Percentiles rank a stretch among this genome's conserved stretches.
Evolutionary conservation across 177 flowering plant species (phyloP).

Genomic region (Vitis hybrid): DNA sequence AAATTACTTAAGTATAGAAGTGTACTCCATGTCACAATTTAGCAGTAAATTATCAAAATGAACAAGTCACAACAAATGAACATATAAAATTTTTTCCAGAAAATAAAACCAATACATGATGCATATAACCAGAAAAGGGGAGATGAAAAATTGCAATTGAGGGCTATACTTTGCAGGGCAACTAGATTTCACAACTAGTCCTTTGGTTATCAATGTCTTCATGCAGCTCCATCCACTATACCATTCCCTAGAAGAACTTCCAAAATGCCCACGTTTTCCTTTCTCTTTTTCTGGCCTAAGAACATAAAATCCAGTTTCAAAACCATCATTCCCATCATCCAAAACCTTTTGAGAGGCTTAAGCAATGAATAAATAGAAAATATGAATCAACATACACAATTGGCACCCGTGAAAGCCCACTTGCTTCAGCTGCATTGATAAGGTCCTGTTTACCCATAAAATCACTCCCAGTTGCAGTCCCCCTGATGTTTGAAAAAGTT

Average conservation of each 20-base stretch:
- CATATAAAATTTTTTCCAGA: too few relatives aligned
- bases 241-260: slow-evolving; percentile 80
- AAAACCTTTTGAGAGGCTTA: not conserved
- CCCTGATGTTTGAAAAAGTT: slow-evolving; percentile 36
- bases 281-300: slow-evolving; percentile 75
- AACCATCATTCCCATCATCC: not conserved
- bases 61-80: too few relatives aligned
- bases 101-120: too few relatives aligned
- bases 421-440: slow-evolving; percentile 91
- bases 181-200: slow-evolving; percentile 82
- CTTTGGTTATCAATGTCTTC: slow-evolving; percentile 70
- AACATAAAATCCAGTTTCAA: slow-evolving; percentile 7
- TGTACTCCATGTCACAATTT: too few relatives aligned
- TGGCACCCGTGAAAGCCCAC: slow-evolving; percentile 84
- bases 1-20: too few relatives aligned
- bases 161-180: slow-evolving; percentile 79
- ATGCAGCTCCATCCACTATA: slow-evolving; percentile 96
- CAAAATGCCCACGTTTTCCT: slow-evolving; percentile 63
- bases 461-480: slow-evolving; percentile 48
- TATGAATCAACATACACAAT: slow-evolving; percentile 51
- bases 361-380: not conserved
- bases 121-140: not conserved
- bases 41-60: too few relatives aligned
- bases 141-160: not conserved
- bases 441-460: slow-evolving; percentile 90